Evolutionary conservation across 371 early-diverging fungal genomes (phyloP).

Genomic region (Neoconidiobolus thromboides): DNA sequence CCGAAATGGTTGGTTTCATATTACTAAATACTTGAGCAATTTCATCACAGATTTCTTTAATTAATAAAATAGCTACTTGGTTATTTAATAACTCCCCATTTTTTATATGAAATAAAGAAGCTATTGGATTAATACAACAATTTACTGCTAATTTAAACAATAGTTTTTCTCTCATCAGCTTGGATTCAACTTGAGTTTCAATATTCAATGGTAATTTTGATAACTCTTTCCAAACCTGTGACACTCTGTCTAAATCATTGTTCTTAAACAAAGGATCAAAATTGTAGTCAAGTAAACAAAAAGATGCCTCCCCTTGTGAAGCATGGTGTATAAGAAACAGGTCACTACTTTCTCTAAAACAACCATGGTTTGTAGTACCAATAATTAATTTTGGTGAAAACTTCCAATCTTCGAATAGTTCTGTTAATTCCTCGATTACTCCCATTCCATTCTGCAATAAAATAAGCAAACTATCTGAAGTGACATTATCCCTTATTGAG

Average conservation of each 20-base stretch:
- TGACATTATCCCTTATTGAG: constrained; percentile 18
- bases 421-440: constrained; percentile 23
- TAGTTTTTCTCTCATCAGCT: constrained; percentile 5
- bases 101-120: background rate
- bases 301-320: constrained; percentile 21
- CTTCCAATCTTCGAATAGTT: too few relatives aligned
- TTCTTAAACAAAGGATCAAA: background rate
- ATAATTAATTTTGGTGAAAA: constrained; percentile 12
- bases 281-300: constrained; percentile 16
- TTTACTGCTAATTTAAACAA: background rate
- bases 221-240: background rate
- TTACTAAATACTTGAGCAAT: background rate
- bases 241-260: background rate
- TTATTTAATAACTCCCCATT: background rate
- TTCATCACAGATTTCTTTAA: background rate
- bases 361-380: constrained; percentile 30
- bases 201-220: background rate
- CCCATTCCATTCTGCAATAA: constrained; percentile 48
- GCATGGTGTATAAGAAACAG: constrained; percentile 24
- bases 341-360: constrained; percentile 18
- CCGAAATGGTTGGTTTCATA: background rate
- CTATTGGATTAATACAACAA: background rate
- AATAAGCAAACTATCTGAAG: constrained; percentile 19
- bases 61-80: background rate
- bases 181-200: constrained; percentile 7